These are phyloP conservation scores for Vanrija pseudolonga DNA, from an alignment of 1,284 basidiomycete species.

Conservation along the genomic window DNA sequence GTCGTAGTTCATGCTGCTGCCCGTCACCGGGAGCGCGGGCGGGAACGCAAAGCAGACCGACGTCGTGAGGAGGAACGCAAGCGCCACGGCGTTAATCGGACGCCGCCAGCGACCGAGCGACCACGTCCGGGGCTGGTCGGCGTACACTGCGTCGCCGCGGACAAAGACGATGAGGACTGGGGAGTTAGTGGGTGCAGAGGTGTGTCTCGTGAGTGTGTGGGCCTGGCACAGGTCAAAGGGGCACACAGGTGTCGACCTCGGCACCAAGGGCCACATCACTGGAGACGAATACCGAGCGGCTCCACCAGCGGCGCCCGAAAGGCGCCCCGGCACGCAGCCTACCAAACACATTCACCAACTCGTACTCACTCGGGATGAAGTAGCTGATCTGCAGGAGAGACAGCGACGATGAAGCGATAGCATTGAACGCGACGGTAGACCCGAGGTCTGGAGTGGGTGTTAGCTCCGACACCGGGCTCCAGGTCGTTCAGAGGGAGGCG, in stretches of 20 bases:
- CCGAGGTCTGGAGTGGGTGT: conserved; percentile 45
- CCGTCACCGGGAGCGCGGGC: conserved; percentile 47
- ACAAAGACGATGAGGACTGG: conserved; percentile 43
- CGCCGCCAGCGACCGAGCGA: conserved; percentile 38
- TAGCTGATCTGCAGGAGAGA: conserved; percentile 24
- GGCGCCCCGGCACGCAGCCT: too few species aligned
- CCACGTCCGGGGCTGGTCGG: conserved; percentile 36
- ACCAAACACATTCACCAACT: neutral
- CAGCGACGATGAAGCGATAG: conserved; percentile 13
- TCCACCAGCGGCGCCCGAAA: too few species aligned
- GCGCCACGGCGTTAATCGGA: conserved; percentile 42
- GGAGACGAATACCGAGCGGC: too few species aligned
- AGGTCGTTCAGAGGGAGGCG: too few species aligned
- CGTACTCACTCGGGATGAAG: conserved; percentile 39
- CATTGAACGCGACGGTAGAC: conserved; percentile 41
- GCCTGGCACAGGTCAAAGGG: too few species aligned
- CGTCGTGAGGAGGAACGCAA: conserved; percentile 50
- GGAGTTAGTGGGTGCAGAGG: neutral
- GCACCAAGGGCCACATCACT: too few species aligned
- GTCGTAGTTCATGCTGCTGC: conserved; percentile 51
- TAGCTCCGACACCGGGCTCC: neutral
- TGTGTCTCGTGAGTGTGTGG: too few species aligned
- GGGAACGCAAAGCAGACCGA: conserved; percentile 55
- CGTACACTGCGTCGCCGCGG: conserved; percentile 48
- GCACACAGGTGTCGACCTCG: too few species aligned